Conservation (phyloP, 768 basidiomycete species). For the Royoungia palumana region DNA sequence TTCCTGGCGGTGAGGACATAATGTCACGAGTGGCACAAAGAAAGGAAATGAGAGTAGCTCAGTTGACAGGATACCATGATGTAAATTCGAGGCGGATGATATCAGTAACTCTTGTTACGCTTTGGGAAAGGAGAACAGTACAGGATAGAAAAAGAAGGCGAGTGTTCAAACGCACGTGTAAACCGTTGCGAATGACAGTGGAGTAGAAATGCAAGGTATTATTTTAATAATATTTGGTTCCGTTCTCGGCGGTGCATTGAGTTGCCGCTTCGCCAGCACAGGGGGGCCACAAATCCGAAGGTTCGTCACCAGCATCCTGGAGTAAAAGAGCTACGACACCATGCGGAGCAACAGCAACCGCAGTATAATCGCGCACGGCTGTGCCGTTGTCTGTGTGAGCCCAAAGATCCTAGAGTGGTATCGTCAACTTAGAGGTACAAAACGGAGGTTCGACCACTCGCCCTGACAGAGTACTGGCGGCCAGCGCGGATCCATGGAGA, state of each 20-base stretch:
- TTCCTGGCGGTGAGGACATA: slow-evolving; percentile 22
- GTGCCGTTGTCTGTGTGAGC: slow-evolving; percentile 67
- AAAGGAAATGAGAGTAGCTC: no score
- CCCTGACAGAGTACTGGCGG: slow-evolving; percentile 57
- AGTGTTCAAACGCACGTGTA: no score
- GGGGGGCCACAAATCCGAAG: slow-evolving; percentile 50
- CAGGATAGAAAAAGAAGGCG: no score
- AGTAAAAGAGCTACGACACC: slow-evolving; percentile 64
- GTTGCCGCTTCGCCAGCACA: slow-evolving; percentile 45
- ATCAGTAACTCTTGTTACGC: no score
- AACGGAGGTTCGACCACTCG: slow-evolving; percentile 26
- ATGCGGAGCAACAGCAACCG: slow-evolving; percentile 51
- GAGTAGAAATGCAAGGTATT: no score
- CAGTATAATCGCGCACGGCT: slow-evolving; percentile 52
- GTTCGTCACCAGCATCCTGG: slow-evolving; percentile 66
- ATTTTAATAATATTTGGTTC: slow-evolving; percentile 36
- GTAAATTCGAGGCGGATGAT: no score
- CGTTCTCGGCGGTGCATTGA: slow-evolving; percentile 60
- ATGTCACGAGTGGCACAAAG: slow-evolving; percentile 4
- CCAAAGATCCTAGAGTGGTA: slow-evolving; percentile 57
- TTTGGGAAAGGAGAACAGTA: no score
- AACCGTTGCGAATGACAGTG: no score
- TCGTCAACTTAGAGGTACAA: not conserved
- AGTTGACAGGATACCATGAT: no score
- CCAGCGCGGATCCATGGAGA: slow-evolving; percentile 70